Evolutionary conservation across 805 yeast species (phyloP).

Genomic region (Candida ficus): DNA sequence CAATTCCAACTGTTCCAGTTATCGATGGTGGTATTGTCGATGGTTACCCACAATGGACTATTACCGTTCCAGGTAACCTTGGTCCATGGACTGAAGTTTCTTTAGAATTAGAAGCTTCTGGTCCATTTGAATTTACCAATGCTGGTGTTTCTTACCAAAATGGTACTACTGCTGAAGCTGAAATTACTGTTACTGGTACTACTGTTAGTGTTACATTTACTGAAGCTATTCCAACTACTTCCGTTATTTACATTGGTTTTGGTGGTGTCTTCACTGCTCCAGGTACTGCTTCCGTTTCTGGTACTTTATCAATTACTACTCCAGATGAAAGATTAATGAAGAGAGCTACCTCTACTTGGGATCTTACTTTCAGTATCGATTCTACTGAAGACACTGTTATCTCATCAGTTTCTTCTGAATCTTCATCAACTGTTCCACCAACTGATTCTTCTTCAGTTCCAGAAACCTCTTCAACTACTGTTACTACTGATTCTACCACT

Average conservation of each 20-base stretch:
- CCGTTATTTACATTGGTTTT: not conserved
- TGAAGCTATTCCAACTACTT: not conserved
- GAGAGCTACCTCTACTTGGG: not conserved
- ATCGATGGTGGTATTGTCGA: constrained; percentile 6
- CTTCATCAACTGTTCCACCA: no score
- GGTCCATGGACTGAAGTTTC: constrained; percentile 18
- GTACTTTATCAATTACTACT: not conserved
- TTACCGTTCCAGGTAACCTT: constrained; percentile 15
- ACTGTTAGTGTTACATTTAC: not conserved
- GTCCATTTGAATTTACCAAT: not conserved
- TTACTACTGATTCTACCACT: not conserved
- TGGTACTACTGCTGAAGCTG: not conserved
- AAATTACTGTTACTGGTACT: not conserved
- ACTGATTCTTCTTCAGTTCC: no score
- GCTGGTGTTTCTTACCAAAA: constrained; percentile 8
- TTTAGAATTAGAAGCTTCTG: not conserved
- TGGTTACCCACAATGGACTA: constrained; percentile 11
- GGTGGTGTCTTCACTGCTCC: not conserved
- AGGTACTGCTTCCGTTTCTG: not conserved
- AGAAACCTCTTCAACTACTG: not conserved
- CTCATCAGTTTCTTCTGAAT: not conserved
- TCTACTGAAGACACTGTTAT: not conserved
- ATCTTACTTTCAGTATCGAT: not conserved
- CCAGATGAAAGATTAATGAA: not conserved
- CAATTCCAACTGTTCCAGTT: no score